Conservation (phyloP, 2,329 filamentous ascomycete genomes). For the Moelleriella libera region DNA sequence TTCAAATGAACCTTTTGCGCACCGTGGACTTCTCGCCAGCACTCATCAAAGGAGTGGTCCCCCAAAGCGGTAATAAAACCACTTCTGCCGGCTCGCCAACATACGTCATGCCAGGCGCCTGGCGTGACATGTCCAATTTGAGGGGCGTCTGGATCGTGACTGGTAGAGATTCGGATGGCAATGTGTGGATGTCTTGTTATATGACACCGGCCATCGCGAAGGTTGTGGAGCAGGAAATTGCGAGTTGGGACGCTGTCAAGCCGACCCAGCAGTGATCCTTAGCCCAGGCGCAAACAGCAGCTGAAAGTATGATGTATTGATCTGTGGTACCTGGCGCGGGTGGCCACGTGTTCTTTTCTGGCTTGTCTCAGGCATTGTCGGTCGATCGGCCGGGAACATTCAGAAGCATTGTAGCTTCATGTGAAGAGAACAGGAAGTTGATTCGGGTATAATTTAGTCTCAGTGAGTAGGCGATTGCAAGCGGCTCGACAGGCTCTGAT, state of each 20-base stretch:
- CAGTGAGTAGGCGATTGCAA: too few relatives aligned
- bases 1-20: slow-evolving; percentile 18
- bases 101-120: slow-evolving; percentile 5
- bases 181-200: slow-evolving; percentile 13
- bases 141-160: slow-evolving; percentile 9
- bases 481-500: too few relatives aligned
- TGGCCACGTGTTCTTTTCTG: too few relatives aligned
- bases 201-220: slow-evolving; percentile 3
- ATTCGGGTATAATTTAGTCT: too few relatives aligned
- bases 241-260: neutral
- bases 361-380: too few relatives aligned
- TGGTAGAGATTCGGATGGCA: slow-evolving; percentile 14
- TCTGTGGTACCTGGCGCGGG: too few relatives aligned
- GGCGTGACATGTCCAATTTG: slow-evolving; percentile 1
- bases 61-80: slow-evolving; percentile 1
- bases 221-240: neutral
- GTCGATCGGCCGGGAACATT: too few relatives aligned
- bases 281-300: too few relatives aligned
- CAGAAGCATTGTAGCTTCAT: too few relatives aligned
- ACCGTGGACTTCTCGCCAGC: slow-evolving; percentile 21
- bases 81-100: slow-evolving; percentile 7
- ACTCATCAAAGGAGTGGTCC: slow-evolving; percentile 5
- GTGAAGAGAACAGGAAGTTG: too few relatives aligned
- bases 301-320: too few relatives aligned
- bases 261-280: too few relatives aligned